Evolutionary conservation across 495 filamentous ascomycete genomes (phyloP), one percentile per base, ranked within the genome.

Genomic region (Aspergillus baeticus): DNA sequence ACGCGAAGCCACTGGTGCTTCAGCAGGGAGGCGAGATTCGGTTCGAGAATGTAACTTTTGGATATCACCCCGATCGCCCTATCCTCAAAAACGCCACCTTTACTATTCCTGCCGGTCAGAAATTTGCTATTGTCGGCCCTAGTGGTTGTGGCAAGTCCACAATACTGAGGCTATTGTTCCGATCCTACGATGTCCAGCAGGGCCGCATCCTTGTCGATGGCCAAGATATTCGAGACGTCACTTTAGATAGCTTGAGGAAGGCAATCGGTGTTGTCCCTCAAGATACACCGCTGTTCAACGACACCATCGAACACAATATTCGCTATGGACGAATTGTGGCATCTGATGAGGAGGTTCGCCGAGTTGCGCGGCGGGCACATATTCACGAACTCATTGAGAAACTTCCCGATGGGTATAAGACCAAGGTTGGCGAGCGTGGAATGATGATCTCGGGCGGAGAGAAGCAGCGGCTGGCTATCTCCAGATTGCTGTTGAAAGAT

Each of bases 401-500:
- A 31, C 84, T 93, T 61, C 92, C 92, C 1, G 87, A 92, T 14
- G 91, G 91, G 4, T 98, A 98, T 64, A 69, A 88, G 15, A 98
- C 94, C 1, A 92, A 88, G 64, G 94, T 98, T 10, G 94, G 94
- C 15, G 94, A 98, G 77, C 80, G 95, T 21, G 94, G 94, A 1
- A 88, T 98, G 87, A 98, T 98, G 94, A 97, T 98, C 15, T 93
- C 89, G 3, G 94, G 92, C 7, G 94, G 94, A 31, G 94, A 98
- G 74, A 98, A 98, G 71, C 94, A 98, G 67, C 84, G 94, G 5
- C 73, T 98, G 29, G 94, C 95, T 2, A 84, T 98, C 18, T 89
- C 90, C 6, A 78, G 94, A 29, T 67, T 98, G 34, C 80, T 98
- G 1, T 74, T 98, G 41, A 98, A 98, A 62, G 90, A 98, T 62